Evolutionary conservation across 1,284 basidiomycete species (phyloP).

Genomic region (Phenoliferia sp.): DNA sequence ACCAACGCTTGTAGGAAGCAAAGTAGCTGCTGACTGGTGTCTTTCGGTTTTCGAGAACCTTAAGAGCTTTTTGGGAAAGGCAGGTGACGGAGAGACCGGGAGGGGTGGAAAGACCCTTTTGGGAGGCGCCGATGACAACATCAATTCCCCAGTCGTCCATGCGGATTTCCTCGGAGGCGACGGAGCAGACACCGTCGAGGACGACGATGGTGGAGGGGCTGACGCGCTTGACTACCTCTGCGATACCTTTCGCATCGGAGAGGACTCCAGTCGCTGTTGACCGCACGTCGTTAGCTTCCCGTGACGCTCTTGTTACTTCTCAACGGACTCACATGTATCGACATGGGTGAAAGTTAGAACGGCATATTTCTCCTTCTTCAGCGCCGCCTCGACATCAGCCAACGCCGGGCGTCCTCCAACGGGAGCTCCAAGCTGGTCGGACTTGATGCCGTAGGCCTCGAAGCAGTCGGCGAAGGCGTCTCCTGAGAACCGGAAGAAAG

Average conservation of each 20-base stretch:
- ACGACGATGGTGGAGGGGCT: conserved; percentile 83
- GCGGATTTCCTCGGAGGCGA: conserved; percentile 90
- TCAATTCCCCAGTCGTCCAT: conserved; percentile 92
- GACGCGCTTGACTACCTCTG: conserved; percentile 65
- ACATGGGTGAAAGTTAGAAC: conserved; percentile 86
- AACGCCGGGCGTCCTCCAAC: conserved; percentile 69
- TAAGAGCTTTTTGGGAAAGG: conserved; percentile 74
- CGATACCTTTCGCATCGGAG: conserved; percentile 74
- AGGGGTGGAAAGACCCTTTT: conserved; percentile 94
- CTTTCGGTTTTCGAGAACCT: conserved; percentile 64
- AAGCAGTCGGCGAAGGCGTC: conserved; percentile 50
- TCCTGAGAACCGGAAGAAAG: too few species aligned
- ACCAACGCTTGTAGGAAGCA: conserved; percentile 86
- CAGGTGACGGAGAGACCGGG: conserved; percentile 85
- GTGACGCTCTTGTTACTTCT: too few species aligned
- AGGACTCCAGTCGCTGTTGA: conserved; percentile 59
- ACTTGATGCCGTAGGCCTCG: conserved; percentile 81
- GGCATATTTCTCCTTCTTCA: conserved; percentile 81
- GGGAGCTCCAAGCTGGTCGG: conserved; percentile 77
- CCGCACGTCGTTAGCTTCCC: background rate
- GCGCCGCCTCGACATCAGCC: conserved; percentile 62
- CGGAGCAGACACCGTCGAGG: conserved; percentile 90
- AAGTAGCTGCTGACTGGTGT: conserved; percentile 76
- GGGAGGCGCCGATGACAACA: conserved; percentile 75
- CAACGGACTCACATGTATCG: conserved; percentile 36